phyloP scores from a whole-genome alignment of 495 filamentous ascomycete species.

The Chaetomium tenue region DNA sequence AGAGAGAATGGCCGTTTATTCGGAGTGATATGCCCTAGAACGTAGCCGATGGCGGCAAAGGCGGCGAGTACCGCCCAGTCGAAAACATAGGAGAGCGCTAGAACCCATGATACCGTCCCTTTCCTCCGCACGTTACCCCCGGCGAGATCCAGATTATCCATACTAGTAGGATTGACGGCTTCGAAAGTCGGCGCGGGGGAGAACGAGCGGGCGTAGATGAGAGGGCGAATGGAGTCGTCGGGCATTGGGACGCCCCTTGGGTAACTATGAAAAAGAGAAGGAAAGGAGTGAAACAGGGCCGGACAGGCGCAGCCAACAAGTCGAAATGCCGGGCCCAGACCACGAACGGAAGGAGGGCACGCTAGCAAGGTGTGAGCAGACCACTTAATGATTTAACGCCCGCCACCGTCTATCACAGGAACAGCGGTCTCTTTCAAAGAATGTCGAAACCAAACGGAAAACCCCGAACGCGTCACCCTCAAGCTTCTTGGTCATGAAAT shows the following conservation, averaged over 20 bases:
- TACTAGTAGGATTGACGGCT: constrained; percentile 21
- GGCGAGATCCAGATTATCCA: constrained; percentile 27
- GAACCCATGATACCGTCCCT: constrained; percentile 30
- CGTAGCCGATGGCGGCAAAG: constrained; percentile 41
- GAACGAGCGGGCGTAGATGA: constrained; percentile 29
- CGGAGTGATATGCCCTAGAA: constrained; percentile 53
- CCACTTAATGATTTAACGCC: background rate
- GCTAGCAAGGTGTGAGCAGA: background rate
- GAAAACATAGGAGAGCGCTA: constrained; percentile 46
- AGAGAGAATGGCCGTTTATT: constrained; percentile 56
- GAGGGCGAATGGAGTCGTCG: constrained; percentile 35
- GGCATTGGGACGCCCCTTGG: constrained; percentile 29
- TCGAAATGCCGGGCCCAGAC: constrained; percentile 15
- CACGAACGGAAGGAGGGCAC: constrained; percentile 11
- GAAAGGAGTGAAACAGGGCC: constrained; percentile 11
- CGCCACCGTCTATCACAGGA: background rate
- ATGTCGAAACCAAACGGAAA: background rate
- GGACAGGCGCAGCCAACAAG: background rate
- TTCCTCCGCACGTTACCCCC: constrained; percentile 24
- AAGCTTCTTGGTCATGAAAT: background rate
- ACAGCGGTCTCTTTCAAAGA: background rate
- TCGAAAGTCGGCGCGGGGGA: constrained; percentile 27
- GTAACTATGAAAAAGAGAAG: background rate
- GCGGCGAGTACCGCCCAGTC: constrained; percentile 49
- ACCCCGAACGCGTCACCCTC: constrained; percentile 9